A percentile compares a stretch with the other conserved stretches of the same genome.
Evolutionary conservation across 2,329 filamentous ascomycete genomes (phyloP).

Genomic region (Trichoderma koningii): DNA sequence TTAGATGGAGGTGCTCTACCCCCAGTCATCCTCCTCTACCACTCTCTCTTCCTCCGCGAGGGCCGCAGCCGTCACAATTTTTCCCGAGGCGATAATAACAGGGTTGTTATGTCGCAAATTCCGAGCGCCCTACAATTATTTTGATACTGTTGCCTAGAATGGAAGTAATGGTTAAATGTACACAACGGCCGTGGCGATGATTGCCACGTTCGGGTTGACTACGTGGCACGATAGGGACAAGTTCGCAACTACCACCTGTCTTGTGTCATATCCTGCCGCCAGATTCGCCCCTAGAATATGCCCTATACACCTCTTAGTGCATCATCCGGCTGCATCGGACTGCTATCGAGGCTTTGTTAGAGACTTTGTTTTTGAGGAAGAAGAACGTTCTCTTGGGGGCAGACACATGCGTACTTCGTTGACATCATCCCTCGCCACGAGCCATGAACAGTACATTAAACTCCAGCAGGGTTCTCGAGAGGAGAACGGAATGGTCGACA

Average conservation of each 20-base stretch:
- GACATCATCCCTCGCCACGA: too few species aligned
- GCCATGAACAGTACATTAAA: too few species aligned
- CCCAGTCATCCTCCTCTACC: neutral
- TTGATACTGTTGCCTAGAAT: neutral
- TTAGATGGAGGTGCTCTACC: constrained; percentile 3
- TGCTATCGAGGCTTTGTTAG: neutral
- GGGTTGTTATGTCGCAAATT: neutral
- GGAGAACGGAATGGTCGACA: too few species aligned
- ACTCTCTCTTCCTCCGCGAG: neutral
- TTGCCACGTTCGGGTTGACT: neutral
- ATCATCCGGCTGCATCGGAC: neutral
- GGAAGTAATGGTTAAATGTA: neutral
- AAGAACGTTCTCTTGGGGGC: neutral
- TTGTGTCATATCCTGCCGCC: neutral
- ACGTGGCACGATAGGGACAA: neutral
- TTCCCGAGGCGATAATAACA: neutral
- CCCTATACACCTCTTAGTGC: neutral
- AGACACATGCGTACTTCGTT: neutral
- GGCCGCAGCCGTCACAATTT: neutral
- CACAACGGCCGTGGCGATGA: neutral
- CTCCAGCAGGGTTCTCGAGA: too few species aligned
- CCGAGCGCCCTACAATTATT: neutral
- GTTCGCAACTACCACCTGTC: neutral
- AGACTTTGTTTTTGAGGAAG: neutral
- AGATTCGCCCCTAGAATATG: constrained; percentile 1